Percentiles rank a stretch among this genome's conserved stretches.
These are phyloP conservation scores for Microascus cirrosus DNA, from an alignment of 2,329 filamentous ascomycete genomes.

Conservation along the genomic window DNA sequence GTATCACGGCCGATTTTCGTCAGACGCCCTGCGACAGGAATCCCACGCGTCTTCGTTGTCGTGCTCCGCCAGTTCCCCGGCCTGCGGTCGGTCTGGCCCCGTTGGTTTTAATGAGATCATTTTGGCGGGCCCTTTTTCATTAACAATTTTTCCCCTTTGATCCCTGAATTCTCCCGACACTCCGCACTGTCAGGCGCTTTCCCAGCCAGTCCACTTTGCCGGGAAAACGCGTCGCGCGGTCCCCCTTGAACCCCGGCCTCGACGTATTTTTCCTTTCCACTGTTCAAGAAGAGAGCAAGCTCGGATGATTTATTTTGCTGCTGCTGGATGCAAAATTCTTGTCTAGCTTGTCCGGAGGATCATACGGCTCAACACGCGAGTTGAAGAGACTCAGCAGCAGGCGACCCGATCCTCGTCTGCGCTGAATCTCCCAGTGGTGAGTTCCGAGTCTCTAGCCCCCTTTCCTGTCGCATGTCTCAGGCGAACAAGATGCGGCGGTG, in stretches of 20 bases:
- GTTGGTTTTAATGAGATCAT: conserved; percentile 1
- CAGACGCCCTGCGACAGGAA: not conserved
- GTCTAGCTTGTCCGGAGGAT: not conserved
- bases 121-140: not conserved
- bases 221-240: conserved; percentile 5
- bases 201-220: conserved; percentile 1
- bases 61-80: not conserved
- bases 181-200: not conserved
- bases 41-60: not conserved
- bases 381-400: conserved; percentile 45
- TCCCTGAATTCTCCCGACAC: conserved; percentile 1
- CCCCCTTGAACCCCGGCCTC: not conserved
- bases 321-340: conserved; percentile 5
- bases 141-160: conserved; percentile 2
- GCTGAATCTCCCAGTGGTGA: conserved; percentile 48
- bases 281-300: not conserved
- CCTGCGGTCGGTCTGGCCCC: not conserved
- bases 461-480: conserved; percentile 3
- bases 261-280: not conserved
- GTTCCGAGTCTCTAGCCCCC: conserved; percentile 16
- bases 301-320: conserved; percentile 1
- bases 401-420: conserved; percentile 48
- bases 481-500: conserved; percentile 14
- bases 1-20: not conserved
- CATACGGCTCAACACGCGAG: conserved; percentile 1